Conservation (phyloP, 1,284 basidiomycete species). For the Ganoderma resinaceum region DNA sequence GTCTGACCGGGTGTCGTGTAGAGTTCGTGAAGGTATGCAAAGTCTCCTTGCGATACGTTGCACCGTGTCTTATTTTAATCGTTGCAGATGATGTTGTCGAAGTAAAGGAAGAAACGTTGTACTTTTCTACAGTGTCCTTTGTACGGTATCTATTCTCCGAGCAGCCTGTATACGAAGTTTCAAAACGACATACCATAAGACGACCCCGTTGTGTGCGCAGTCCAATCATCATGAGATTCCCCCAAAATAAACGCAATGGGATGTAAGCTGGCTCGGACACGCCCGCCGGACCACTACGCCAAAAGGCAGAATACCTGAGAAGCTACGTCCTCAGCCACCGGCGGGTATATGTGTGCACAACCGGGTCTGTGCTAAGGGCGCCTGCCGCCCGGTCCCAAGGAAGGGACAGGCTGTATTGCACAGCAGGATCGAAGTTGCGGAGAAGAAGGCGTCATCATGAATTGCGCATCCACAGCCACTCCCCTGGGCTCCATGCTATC, state of each 20-base stretch:
- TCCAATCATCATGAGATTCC: neutral
- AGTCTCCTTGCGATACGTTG: neutral
- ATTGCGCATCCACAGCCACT: constrained; percentile 2
- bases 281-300: no score
- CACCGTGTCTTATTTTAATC: constrained; percentile 20
- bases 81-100: constrained; percentile 64
- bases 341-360: no score
- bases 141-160: constrained; percentile 30
- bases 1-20: constrained; percentile 33
- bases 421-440: neutral
- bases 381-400: no score
- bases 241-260: neutral
- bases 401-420: no score
- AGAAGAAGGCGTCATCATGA: constrained; percentile 2
- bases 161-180: constrained; percentile 27
- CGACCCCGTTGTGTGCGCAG: neutral
- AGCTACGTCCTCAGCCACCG: no score
- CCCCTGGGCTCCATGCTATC: neutral
- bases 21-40: constrained; percentile 73
- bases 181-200: constrained; percentile 2
- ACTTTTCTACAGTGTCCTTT: constrained; percentile 19
- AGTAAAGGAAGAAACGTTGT: constrained; percentile 46
- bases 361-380: no score
- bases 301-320: no score
- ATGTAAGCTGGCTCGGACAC: no score